A percentile compares a stretch with the other conserved stretches of the same genome.
These are phyloP conservation scores for Epichloe uncinata DNA, from an alignment of 2,329 filamentous ascomycete genomes.

Conservation along the genomic window DNA sequence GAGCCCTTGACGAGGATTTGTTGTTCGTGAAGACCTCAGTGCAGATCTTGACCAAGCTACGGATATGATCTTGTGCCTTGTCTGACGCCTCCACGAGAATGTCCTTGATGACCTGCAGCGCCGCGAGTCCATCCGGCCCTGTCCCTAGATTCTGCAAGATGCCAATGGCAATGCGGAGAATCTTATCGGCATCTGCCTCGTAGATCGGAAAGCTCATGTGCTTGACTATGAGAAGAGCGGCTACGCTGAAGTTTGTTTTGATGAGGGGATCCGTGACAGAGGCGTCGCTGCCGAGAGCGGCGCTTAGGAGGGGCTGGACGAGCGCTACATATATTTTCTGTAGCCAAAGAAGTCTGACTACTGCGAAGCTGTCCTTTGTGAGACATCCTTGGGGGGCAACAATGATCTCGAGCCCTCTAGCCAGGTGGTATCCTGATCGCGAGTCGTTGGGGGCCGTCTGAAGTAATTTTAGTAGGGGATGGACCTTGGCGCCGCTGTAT, in stretches of 20 bases:
- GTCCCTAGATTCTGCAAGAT: slow-evolving; percentile 28
- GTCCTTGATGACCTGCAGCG: slow-evolving; percentile 34
- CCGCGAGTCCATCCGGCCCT: slow-evolving; percentile 31
- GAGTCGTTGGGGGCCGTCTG: slow-evolving; percentile 20
- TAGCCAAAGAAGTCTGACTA: slow-evolving; percentile 31
- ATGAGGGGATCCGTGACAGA: slow-evolving; percentile 14
- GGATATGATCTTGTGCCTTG: slow-evolving; percentile 33
- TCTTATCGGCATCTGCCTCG: slow-evolving; percentile 32
- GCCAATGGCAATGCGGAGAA: slow-evolving; percentile 36
- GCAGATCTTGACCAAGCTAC: slow-evolving; percentile 33
- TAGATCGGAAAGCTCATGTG: slow-evolving; percentile 38
- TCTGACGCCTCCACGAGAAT: slow-evolving; percentile 33
- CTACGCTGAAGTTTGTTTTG: slow-evolving; percentile 31
- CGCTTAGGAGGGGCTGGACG: slow-evolving; percentile 29
- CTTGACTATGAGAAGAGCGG: slow-evolving; percentile 33
- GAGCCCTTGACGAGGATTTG: slow-evolving; percentile 12
- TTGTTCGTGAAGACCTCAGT: slow-evolving; percentile 24
- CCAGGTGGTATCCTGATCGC: slow-evolving; percentile 25
- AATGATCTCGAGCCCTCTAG: slow-evolving; percentile 28
- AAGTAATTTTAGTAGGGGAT: slow-evolving; percentile 22
- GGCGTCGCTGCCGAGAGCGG: slow-evolving; percentile 22
- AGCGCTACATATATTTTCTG: slow-evolving; percentile 37
- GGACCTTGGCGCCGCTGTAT: slow-evolving; percentile 22
- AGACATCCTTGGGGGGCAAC: slow-evolving; percentile 27
- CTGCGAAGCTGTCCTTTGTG: slow-evolving; percentile 27